Evolutionary conservation across 768 basidiomycete species (phyloP).

Genomic region (Boletus insuetus): DNA sequence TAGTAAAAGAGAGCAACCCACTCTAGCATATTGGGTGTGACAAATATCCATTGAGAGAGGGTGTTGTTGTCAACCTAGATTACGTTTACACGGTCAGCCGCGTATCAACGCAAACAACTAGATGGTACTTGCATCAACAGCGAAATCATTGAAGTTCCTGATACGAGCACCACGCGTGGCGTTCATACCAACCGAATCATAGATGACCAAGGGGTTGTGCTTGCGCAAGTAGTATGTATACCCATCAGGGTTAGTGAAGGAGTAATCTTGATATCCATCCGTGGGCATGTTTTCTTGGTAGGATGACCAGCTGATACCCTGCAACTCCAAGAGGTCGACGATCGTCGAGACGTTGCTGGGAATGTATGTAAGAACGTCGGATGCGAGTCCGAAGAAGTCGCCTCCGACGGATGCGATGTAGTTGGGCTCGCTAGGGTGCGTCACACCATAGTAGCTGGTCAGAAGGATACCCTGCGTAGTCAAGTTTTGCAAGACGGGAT

Average conservation of each 20-base stretch:
- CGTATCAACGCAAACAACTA: background rate
- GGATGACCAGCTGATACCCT: slow-evolving; percentile 56
- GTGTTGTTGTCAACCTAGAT: slow-evolving; percentile 33
- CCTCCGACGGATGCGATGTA: slow-evolving; percentile 23
- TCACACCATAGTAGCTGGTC: slow-evolving; percentile 45
- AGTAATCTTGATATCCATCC: slow-evolving; percentile 45
- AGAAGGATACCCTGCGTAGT: slow-evolving; percentile 50
- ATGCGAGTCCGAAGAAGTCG: background rate
- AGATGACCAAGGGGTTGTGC: slow-evolving; percentile 52
- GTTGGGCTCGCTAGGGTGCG: slow-evolving; percentile 62
- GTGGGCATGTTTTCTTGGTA: slow-evolving; percentile 58
- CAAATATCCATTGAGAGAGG: slow-evolving; percentile 58
- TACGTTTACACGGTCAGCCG: slow-evolving; percentile 2
- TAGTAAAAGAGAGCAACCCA: slow-evolving; percentile 1
- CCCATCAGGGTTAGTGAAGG: slow-evolving; percentile 25
- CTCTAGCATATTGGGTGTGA: slow-evolving; percentile 55
- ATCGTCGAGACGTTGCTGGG: slow-evolving; percentile 52
- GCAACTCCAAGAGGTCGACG: slow-evolving; percentile 56
- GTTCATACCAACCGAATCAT: slow-evolving; percentile 45
- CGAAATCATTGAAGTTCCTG: slow-evolving; percentile 62
- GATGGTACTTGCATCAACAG: slow-evolving; percentile 38
- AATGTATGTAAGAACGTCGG: slow-evolving; percentile 13
- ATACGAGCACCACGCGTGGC: slow-evolving; percentile 40
- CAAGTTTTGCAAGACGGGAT: slow-evolving; percentile 33
- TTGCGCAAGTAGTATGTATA: slow-evolving; percentile 54